Evolutionary conservation across 768 basidiomycete genomes (phyloP), one percentile per base, ranked within the genome.

Genomic region (Pleurotus eryngii): DNA sequence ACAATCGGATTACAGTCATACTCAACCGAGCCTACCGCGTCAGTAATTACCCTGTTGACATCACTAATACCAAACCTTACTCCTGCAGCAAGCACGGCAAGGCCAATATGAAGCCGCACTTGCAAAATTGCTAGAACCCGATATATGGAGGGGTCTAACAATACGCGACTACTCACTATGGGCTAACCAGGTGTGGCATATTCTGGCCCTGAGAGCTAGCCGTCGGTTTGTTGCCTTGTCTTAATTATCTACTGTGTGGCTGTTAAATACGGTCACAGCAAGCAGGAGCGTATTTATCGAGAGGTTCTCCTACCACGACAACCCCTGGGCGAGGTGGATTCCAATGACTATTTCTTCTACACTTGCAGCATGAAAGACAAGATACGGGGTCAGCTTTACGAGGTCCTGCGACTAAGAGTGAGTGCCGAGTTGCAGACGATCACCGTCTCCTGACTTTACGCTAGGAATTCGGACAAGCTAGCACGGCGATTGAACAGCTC

Each of bases 141-240:
- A 79, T 27, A 81, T 86, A 14, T 94, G 92, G 91, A 72, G 77
- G 1, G 83, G 86, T 5, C 71, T 94, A 47, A 77, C 78, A 11
- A 67, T 89, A 17, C 72, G 78, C 38, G 86, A 88, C 66, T 89
- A 89, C 67, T 71, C 74, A n/a, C 71, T 77, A 35, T 94, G 92
- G 92, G 84, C 87, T 17, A 74, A 77, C 48, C 81, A 87, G 65
- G 79, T 92, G 46, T 94, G 91, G 92, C 83, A 90, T 65, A 80
- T 90, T 54, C 74, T 94, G 24, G 79, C 78, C 11, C 68, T 91
- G 58, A 81, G 87, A 20, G 81, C 86, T 11, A 83, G 81, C 57
- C 83, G 92, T 55, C 80, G 86, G 91, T 89, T 66, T 42, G 74
- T 43, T 42, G 35, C 38, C 57, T n/a, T 54, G 40, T 43, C 26